Conservation (phyloP, 768 basidiomycete genomes). For the Trametes cubensis region DNA sequence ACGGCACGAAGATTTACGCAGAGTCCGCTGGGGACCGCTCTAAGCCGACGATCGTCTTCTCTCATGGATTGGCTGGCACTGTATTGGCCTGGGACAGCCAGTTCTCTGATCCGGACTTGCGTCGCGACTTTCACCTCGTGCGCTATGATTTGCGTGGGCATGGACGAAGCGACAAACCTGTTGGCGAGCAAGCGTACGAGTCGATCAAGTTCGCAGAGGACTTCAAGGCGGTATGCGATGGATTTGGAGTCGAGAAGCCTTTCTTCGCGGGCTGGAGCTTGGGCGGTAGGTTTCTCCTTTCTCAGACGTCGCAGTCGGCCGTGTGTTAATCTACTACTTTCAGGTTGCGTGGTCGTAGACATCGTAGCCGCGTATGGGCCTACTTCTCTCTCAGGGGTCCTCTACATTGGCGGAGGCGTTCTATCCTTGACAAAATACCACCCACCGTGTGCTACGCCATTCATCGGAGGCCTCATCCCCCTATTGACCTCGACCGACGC, state of each 20-base stretch:
- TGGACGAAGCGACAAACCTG: slow-evolving; percentile 31
- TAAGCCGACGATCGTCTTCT: slow-evolving; percentile 43
- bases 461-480: neutral
- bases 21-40: slow-evolving; percentile 39
- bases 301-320: too few species aligned
- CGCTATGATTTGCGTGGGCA: slow-evolving; percentile 36
- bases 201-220: slow-evolving; percentile 31
- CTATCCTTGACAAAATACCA: slow-evolving; percentile 18
- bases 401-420: slow-evolving; percentile 27
- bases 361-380: slow-evolving; percentile 23
- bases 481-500: slow-evolving; percentile 8
- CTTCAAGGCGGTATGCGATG: slow-evolving; percentile 32
- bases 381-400: slow-evolving; percentile 22
- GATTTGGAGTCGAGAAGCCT: slow-evolving; percentile 23
- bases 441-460: neutral
- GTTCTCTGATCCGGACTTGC: slow-evolving; percentile 36
- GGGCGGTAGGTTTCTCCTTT: slow-evolving; percentile 17
- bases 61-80: slow-evolving; percentile 43
- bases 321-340: too few species aligned
- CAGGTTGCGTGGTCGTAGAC: slow-evolving; percentile 15
- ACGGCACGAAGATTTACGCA: slow-evolving; percentile 44
- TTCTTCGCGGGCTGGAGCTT: slow-evolving; percentile 29
- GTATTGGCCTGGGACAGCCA: slow-evolving; percentile 40
- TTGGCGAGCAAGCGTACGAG: slow-evolving; percentile 22
- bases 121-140: slow-evolving; percentile 33